Conservation (phyloP, 495 filamentous ascomycete species). For the Schizothecium vesticola region DNA sequence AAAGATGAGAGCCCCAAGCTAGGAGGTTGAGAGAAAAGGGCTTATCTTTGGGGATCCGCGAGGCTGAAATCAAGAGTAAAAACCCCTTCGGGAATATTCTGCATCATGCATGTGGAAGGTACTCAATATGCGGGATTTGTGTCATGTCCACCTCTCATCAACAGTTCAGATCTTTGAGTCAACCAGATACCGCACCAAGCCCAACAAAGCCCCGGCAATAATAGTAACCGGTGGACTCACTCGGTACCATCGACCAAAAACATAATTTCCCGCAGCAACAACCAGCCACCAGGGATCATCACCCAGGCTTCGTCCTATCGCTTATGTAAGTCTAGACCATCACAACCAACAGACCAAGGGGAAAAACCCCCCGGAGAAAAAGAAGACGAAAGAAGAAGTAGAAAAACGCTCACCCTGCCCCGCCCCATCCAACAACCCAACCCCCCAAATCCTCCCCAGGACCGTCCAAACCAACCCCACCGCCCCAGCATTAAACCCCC, state of each 20-base stretch:
- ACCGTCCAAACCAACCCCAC: not conserved
- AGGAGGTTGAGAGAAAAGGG: no score
- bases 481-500: conserved; percentile 2
- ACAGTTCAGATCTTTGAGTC: no score
- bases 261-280: not conserved
- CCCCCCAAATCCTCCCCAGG: not conserved
- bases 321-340: not conserved
- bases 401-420: not conserved
- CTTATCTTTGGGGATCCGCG: no score
- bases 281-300: not conserved
- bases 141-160: no score
- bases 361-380: no score
- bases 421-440: not conserved
- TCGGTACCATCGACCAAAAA: not conserved
- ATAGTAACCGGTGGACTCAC: not conserved
- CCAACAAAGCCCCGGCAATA: not conserved
- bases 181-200: not conserved
- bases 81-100: no score
- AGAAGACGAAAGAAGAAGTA: no score
- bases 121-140: no score
- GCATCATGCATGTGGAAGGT: no score
- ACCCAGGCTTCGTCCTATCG: not conserved
- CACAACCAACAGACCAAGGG: no score
- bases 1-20: no score
- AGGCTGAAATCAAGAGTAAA: no score